Evolutionary conservation across 1,139 yeast species (phyloP).

Genomic region (Hyphopichia buzzinii): DNA sequence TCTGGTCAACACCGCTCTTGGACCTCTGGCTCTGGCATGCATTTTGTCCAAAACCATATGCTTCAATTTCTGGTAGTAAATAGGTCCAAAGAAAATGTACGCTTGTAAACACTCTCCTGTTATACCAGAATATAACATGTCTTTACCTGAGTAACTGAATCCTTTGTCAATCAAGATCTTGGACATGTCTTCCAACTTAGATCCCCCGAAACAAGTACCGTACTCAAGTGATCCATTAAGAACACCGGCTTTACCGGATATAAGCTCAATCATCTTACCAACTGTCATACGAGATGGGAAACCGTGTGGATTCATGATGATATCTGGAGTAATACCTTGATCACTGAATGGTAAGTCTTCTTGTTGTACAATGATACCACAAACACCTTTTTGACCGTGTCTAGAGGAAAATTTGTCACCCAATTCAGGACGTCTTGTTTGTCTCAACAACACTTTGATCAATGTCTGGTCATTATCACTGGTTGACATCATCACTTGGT

Average conservation of each 20-base stretch:
- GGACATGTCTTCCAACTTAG: conserved; percentile 95
- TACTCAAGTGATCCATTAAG: conserved; percentile 97
- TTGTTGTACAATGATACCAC: conserved; percentile 97
- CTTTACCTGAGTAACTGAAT: conserved; percentile 97
- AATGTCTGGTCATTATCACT: conserved; percentile 94
- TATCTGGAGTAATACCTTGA: conserved; percentile 95
- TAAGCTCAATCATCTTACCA: conserved; percentile 98
- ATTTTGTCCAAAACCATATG: conserved; percentile 99
- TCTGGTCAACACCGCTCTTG: conserved; percentile 95
- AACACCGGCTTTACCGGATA: conserved; percentile 91
- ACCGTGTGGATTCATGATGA: conserved; percentile 97
- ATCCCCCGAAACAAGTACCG: conserved; percentile 97
- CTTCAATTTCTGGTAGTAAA: conserved; percentile 96
- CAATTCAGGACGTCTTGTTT: conserved; percentile 95
- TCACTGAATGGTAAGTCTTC: conserved; percentile 99
- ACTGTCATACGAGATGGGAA: conserved; percentile 99
- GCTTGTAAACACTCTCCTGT: conserved; percentile 98
- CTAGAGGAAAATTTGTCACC: conserved; percentile 98
- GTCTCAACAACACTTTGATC: conserved; percentile 87
- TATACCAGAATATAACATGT: conserved; percentile 97
- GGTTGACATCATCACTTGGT: conserved; percentile 96
- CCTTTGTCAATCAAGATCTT: conserved; percentile 91
- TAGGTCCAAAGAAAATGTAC: conserved; percentile 97
- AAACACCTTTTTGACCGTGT: conserved; percentile 99
- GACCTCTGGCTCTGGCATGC: conserved; percentile 99